Base-by-base conservation (phyloP, 2,329 filamentous ascomycete genomes). In the Biscogniauxia marginata region DNA sequence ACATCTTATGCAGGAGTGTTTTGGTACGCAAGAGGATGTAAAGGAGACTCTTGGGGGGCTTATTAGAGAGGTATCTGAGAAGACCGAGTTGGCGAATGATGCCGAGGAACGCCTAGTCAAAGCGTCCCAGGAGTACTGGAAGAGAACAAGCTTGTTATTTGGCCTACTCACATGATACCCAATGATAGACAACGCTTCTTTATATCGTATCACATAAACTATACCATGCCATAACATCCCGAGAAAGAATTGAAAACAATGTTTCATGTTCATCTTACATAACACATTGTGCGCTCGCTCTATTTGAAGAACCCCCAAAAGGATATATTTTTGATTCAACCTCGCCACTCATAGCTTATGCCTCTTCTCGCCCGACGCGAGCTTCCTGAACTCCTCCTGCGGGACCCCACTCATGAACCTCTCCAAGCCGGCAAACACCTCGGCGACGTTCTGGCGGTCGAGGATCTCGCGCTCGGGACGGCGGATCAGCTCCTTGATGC, bases 341-440 rank as follows among this genome's bases (percentile, higher is more conserved):
- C 44, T n/a, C n/a, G n/a, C 22, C n/a, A 39, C 13, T 64, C 54
- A 67, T 72, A 98, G 76, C 79, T 98, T 98, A 77, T 99, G 95
- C 71, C 87, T 91, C 84, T 97, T 98, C 81, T 95, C 85, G 11
- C 93, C 92, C 60, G 80, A 85, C 1, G 91, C 91, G 70, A 98
- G 77, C 80, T 90, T 93, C 67, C 81, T 77, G 71, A 98, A 98
- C 79, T 98, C 91, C 72, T 88, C 83, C 79, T 97, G 92, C 19
- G 95, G 95, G 46, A 92, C 80, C 0, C 92, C 92, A 58, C 77
- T 83, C 63, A 90, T 72, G 69, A 98, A 97, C 57, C 92, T 79
- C 59, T 93, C 87, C 69, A 98, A 71, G 0, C 93, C 93, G 2
- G 84, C 88, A 78, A 96, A 93, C 1, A 95, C 91, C 81, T 98